Percentiles rank a stretch among this genome's conserved stretches.
These are phyloP conservation scores for Coprinellus micaceus DNA, from an alignment of 768 basidiomycete genomes.

Conservation along the genomic window DNA sequence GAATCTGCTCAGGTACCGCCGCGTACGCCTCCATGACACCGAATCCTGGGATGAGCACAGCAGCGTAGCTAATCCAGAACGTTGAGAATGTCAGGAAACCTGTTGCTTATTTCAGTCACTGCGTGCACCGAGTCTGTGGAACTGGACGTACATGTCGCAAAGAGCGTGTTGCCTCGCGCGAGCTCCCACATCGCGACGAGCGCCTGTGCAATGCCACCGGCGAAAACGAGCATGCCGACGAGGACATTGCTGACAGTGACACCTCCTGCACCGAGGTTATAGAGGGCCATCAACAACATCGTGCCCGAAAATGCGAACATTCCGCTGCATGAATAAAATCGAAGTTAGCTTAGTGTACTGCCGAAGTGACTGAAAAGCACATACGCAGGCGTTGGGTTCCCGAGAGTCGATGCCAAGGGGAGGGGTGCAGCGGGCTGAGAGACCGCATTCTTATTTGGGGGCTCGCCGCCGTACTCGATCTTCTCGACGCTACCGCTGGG, in stretches of 20 bases:
- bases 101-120: too few species aligned
- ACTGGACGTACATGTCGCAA: constrained; percentile 11
- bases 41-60: constrained; percentile 7
- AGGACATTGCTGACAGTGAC: constrained; percentile 7
- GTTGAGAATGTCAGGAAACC: constrained; percentile 12
- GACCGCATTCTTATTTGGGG: neutral
- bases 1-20: constrained; percentile 1
- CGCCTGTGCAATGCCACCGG: constrained; percentile 9
- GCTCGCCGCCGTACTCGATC: constrained; percentile 6
- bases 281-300: constrained; percentile 12
- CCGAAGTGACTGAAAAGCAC: neutral
- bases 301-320: constrained; percentile 12
- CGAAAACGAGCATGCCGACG: constrained; percentile 11
- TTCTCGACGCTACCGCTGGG: neutral
- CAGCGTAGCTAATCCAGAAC: constrained; percentile 12
- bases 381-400: constrained; percentile 10
- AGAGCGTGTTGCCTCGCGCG: constrained; percentile 7
- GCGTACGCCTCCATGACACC: constrained; percentile 8
- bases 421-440: neutral
- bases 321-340: constrained; percentile 1
- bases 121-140: too few species aligned
- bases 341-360: neutral
- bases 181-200: constrained; percentile 6
- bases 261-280: constrained; percentile 12
- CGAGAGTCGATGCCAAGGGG: neutral